Conservation (phyloP, 163 green algal genomes). For the Smithsoniella earleae region DNA sequence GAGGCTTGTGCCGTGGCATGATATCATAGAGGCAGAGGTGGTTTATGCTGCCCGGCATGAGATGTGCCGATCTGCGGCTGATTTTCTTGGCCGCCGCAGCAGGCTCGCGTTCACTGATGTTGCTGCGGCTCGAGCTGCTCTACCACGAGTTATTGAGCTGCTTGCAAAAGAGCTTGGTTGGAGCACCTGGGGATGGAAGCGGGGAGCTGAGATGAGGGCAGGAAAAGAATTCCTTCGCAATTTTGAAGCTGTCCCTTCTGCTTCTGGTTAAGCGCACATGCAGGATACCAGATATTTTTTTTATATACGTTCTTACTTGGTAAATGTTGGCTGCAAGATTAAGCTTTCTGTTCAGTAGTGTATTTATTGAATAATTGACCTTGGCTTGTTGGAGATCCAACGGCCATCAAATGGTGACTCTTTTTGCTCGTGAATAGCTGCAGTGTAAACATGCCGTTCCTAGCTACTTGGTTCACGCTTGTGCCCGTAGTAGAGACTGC, state of each 20-base stretch:
- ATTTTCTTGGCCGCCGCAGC: conserved; percentile 86
- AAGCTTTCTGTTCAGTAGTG: too few relatives aligned
- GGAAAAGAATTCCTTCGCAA: conserved; percentile 47
- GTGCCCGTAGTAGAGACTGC: too few relatives aligned
- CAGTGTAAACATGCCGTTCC: too few relatives aligned
- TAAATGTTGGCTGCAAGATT: too few relatives aligned
- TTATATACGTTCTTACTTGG: too few relatives aligned
- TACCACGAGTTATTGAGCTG: conserved; percentile 80
- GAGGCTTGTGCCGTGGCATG: conserved; percentile 73
- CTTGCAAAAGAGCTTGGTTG: conserved; percentile 73
- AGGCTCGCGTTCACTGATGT: conserved; percentile 91
- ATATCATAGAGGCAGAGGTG: conserved; percentile 90
- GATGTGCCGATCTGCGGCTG: conserved; percentile 78
- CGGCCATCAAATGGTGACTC: too few relatives aligned
- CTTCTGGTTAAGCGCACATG: too few relatives aligned
- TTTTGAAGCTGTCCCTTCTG: conserved; percentile 36
- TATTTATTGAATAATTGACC: too few relatives aligned
- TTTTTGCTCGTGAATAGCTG: too few relatives aligned
- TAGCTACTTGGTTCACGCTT: too few relatives aligned
- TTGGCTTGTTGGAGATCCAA: too few relatives aligned
- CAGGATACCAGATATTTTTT: too few relatives aligned
- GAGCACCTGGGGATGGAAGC: conserved; percentile 36
- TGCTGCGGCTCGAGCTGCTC: conserved; percentile 57
- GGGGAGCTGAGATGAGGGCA: conserved; percentile 41
- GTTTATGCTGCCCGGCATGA: conserved; percentile 68